Evolutionary conservation across 2,329 filamentous ascomycete species (phyloP).

Genomic region (Neonectria magnoliae): DNA sequence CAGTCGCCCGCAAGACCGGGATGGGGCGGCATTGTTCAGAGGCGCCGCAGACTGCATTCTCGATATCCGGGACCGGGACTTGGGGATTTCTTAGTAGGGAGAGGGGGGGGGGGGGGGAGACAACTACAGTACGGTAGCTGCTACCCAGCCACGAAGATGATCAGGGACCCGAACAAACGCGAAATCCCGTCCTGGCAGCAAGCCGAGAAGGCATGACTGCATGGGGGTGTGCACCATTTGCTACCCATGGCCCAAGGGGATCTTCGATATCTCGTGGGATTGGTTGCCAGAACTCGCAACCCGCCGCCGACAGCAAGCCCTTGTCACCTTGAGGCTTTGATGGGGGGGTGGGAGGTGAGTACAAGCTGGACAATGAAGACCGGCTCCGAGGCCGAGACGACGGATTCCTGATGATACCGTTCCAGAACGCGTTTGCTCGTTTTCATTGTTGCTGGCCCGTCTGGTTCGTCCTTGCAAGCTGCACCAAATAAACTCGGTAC

Average conservation of each 20-base stretch:
- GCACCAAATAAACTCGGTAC: conserved; percentile 17
- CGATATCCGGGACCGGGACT: not conserved
- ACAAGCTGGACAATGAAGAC: not conserved
- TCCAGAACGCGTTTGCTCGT: not conserved
- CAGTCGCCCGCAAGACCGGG: conserved; percentile 10
- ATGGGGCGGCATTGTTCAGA: conserved; percentile 13
- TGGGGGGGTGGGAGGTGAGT: not conserved
- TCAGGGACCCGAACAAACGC: not conserved
- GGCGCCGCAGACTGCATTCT: not conserved
- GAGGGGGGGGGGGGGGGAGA: too few relatives aligned
- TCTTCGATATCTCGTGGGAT: conserved; percentile 3
- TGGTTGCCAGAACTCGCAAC: not conserved
- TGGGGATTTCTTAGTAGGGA: not conserved
- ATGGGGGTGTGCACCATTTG: not conserved
- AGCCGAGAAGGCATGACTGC: conserved; percentile 1
- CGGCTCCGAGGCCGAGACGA: not conserved
- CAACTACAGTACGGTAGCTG: not conserved
- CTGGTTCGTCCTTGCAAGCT: conserved; percentile 5
- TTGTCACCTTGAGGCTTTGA: not conserved
- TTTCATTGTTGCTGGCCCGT: not conserved
- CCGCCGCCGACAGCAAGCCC: not conserved
- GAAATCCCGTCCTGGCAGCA: not conserved
- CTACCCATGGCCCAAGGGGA: not conserved
- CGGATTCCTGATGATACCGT: not conserved
- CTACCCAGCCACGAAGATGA: not conserved